Base-by-base conservation (phyloP, 805 yeast genomes). In the Debaryomyces tyrocola region DNA sequence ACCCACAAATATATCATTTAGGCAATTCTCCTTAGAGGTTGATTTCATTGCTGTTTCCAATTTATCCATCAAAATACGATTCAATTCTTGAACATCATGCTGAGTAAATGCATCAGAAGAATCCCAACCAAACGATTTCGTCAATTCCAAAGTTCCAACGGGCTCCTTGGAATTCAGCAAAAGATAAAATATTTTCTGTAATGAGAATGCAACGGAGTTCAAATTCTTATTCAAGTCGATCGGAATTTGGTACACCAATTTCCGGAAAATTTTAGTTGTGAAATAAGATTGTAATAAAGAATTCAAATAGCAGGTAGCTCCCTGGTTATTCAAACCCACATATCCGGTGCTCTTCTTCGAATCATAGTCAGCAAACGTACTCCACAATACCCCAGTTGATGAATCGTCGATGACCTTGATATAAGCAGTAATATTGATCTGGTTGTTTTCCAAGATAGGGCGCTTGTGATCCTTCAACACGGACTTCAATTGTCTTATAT, bases 71-170 rank as follows among this genome's bases (percentile, higher is more conserved):
- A 94, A 75, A 33, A 94, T 90, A 56, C 99, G 83, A 63, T 91
- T 90, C 62, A 94, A 75, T 65, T 94, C 99, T 64, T 94, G 99
- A 12, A 94, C 97, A 63, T 94, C 99, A 67, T 94, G 98, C 67
- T 94, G 99, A 2, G 96, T 88, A 66, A 94, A 94, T 0, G 97
- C 96, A 55, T 94, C 99, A 5, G 85, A 84, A 8, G 88, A 79
- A 62, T 90, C 96, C 99, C 99, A 94, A 7, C 99, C 99, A 74
- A 94, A 94, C 0, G 97, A 85, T 48, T 82, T 80, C 0, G 99
- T 94, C 44, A 94, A 74, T 60, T 89, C 96, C 51, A 80, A 63
- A 0, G 99, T 94, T 48, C 88, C 92, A 4, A 92, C 81, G 0
- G 97, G 87, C 17, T 80, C 81, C 9, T 76, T 70, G 0, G 96